Conservation (phyloP, 768 basidiomycete species). For the Sporobolomyces pararoseus region DNA sequence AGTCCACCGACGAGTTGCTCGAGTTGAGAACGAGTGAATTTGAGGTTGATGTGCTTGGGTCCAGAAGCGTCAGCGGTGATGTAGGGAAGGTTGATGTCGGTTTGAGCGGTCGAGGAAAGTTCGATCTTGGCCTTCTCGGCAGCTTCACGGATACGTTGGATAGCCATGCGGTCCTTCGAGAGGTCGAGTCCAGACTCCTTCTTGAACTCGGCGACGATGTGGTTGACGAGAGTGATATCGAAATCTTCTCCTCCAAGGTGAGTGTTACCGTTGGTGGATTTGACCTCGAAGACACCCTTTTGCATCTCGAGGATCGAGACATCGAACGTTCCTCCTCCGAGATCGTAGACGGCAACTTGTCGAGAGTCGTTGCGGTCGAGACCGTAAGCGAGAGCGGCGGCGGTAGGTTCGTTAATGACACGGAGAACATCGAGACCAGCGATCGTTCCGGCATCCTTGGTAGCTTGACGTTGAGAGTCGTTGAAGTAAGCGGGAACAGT, state of each 20-base stretch:
- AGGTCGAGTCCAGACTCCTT: conserved; percentile 82
- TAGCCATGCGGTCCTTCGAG: conserved; percentile 83
- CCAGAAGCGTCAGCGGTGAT: conserved; percentile 93
- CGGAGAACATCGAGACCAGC: conserved; percentile 96
- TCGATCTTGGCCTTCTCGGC: conserved; percentile 99
- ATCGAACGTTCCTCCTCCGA: conserved; percentile 98
- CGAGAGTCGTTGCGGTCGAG: conserved; percentile 73
- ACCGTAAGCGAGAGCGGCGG: conserved; percentile 96
- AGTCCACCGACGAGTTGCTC: conserved; percentile 77
- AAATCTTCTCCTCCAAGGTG: conserved; percentile 98
- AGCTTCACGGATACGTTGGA: conserved; percentile 97
- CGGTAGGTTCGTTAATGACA: conserved; percentile 98
- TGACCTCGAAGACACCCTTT: conserved; percentile 99
- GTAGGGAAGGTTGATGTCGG: conserved; percentile 96
- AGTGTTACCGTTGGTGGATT: conserved; percentile 98
- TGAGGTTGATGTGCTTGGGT: conserved; percentile 94
- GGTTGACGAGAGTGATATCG: conserved; percentile 79
- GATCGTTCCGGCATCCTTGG: conserved; percentile 95
- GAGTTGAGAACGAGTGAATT: conserved; percentile 81
- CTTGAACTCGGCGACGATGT: conserved; percentile 88
- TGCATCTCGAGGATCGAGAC: conserved; percentile 99
- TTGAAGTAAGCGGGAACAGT: conserved; percentile 99
- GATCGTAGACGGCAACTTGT: conserved; percentile 95
- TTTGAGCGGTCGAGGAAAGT: conserved; percentile 87
- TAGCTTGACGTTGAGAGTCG: conserved; percentile 97